Evolutionary conservation across 768 basidiomycete genomes (phyloP), one percentile per base, ranked within the genome.

Genomic region (Tylopilus sp.): DNA sequence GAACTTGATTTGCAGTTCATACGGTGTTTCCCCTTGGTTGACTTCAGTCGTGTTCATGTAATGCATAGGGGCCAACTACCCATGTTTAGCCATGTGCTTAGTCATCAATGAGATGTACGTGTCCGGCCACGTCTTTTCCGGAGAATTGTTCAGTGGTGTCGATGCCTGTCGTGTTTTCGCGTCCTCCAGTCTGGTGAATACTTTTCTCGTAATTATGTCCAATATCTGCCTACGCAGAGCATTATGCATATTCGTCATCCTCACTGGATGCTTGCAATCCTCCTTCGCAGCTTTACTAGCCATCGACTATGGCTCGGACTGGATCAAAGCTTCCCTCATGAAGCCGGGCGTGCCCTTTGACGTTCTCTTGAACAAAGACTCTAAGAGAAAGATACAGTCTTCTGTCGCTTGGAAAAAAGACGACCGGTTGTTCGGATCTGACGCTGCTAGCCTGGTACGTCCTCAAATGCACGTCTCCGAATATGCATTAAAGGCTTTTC

Each of bases 231-330:
- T 71, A 21, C 44, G 65, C 50, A 69, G 65, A 57, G 65, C 48
- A 14, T 10, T 71, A 24, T 64, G 61, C 9, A 34, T 70, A 26
- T 45, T 68, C 31, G 13, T 63, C 17, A 42, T 70, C 30, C 44
- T 71, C 47, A n/a, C 60, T 21, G 57, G 37, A 14, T 21, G 64
- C 34, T 48, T 68, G 48, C 53, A 68, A 41, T 65, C 74, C 38
- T 73, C 76, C n/a, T 71, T 81, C 37, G 89, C 86, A 21, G 84
- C 94, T 3, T 81, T 98, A 13, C 82, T 99, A 44, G 95, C 95
- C 19, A 91, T 99, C 65, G 97, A 99, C 83, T 98, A 97, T 81
- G 97, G 97, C 67, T 83, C 91, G 17, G 97, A 98, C 73, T 95
- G 86, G 81, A 98, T 95, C 65, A 99, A 98, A 72, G 91, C 93